Evolutionary conservation across 108 stramenopile species (phyloP).

Genomic region (Chaetoceros muelleri): DNA sequence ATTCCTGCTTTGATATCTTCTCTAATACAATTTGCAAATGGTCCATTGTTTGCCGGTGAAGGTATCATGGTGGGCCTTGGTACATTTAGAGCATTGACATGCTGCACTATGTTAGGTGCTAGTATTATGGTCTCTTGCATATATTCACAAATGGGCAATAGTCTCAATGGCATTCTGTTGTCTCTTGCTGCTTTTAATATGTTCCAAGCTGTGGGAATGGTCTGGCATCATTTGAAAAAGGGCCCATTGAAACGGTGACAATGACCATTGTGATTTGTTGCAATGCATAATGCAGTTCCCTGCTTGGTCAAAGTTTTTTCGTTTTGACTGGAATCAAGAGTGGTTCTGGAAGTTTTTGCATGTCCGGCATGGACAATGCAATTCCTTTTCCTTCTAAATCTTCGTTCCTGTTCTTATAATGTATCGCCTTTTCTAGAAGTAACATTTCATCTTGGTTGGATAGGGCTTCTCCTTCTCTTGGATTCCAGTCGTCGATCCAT

Average conservation of each 20-base stretch:
- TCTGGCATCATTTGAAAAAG: slow-evolving; percentile 48
- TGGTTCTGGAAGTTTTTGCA: no score
- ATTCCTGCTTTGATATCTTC: slow-evolving; percentile 53
- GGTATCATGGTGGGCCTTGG: slow-evolving; percentile 67
- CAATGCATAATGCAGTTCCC: no score
- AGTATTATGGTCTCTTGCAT: slow-evolving; percentile 39
- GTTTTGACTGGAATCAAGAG: no score
- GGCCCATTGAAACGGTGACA: slow-evolving; percentile 49
- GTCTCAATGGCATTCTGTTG: slow-evolving; percentile 56
- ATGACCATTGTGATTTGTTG: no score
- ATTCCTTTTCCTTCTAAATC: no score
- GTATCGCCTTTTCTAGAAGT: no score
- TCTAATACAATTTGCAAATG: slow-evolving; percentile 61
- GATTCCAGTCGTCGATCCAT: not conserved
- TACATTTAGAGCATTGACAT: slow-evolving; percentile 42
- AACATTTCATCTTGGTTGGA: no score
- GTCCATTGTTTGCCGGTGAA: slow-evolving; percentile 66
- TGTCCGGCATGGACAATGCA: no score
- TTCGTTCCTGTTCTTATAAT: no score
- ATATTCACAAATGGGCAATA: slow-evolving; percentile 40
- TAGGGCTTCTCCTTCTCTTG: not conserved
- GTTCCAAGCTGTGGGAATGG: slow-evolving; percentile 43
- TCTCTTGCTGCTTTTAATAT: slow-evolving; percentile 42
- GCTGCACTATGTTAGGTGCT: slow-evolving; percentile 40
- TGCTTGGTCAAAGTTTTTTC: no score